Evolutionary conservation across 352 stramenopile species (phyloP).

Genomic region (Thraustotheca clavata): DNA sequence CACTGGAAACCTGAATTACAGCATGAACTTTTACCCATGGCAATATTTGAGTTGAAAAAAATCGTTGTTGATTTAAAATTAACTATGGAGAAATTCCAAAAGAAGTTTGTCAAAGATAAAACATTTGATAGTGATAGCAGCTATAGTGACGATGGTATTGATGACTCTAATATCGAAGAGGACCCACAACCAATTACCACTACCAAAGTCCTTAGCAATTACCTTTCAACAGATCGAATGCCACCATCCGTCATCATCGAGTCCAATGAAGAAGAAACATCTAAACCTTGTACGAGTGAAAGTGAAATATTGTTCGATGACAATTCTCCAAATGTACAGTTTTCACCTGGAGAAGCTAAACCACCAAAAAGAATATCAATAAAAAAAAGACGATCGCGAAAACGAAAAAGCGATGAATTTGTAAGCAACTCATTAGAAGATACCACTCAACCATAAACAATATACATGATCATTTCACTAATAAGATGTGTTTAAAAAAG

Average conservation of each 20-base stretch:
- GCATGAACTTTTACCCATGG: slow-evolving; percentile 41
- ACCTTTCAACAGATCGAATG: not conserved
- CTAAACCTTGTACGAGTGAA: too few species aligned
- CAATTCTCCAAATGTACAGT: too few species aligned
- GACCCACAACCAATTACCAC: not conserved
- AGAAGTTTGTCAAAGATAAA: slow-evolving; percentile 7
- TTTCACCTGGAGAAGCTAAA: too few species aligned
- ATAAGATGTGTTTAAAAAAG: slow-evolving; percentile 1
- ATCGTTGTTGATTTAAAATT: slow-evolving; percentile 65
- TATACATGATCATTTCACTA: too few species aligned
- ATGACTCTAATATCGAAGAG: not conserved
- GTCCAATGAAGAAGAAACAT: not conserved
- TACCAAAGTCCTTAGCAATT: not conserved
- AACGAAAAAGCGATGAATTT: too few species aligned
- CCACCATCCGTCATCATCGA: not conserved
- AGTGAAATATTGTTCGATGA: too few species aligned
- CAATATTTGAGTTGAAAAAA: slow-evolving; percentile 50
- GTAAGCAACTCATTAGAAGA: too few species aligned
- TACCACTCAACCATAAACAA: too few species aligned
- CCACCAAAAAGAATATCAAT: too few species aligned
- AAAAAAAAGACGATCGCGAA: too few species aligned
- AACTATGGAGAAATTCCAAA: slow-evolving; percentile 7
- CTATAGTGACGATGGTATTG: not conserved
- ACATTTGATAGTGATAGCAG: not conserved
- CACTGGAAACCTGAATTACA: too few species aligned